phyloP scores from a whole-genome alignment of 371 early-diverging fungal genomes.

The Synchytrium microbalum region DNA sequence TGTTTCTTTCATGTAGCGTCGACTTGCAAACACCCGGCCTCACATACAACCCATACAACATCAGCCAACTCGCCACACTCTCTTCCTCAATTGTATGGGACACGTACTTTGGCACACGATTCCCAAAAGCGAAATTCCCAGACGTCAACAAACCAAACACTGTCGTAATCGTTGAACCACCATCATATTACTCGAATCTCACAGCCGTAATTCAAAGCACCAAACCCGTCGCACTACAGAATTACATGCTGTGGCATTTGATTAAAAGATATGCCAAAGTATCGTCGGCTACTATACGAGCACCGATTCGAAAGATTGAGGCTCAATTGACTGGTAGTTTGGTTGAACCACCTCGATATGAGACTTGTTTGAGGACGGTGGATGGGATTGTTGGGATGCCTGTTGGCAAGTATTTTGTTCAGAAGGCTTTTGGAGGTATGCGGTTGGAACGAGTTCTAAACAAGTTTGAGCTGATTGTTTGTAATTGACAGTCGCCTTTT shows the following conservation, averaged over 20 bases:
- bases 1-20: too few relatives aligned
- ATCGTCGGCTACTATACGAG: not conserved
- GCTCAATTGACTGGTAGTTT: not conserved
- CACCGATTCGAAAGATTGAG: not conserved
- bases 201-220: not conserved
- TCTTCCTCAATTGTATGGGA: constrained; percentile 4
- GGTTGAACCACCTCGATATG: not conserved
- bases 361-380: not conserved
- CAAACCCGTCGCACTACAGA: not conserved
- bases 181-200: constrained; percentile 4
- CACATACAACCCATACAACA: constrained; percentile 13
- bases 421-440: not conserved
- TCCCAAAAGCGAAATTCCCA: constrained; percentile 3
- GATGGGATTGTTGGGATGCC: not conserved
- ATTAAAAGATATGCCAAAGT: not conserved
- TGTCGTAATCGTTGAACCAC: constrained; percentile 3
- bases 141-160: not conserved
- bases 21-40: constrained; percentile 8
- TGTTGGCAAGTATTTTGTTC: not conserved
- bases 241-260: constrained; percentile 7
- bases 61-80: constrained; percentile 5
- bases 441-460: not conserved
- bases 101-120: constrained; percentile 6
- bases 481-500: too few relatives aligned
- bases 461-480: too few relatives aligned